Base-by-base conservation (phyloP, 257 asterid species). In the Schizonepeta tenuifolia region DNA sequence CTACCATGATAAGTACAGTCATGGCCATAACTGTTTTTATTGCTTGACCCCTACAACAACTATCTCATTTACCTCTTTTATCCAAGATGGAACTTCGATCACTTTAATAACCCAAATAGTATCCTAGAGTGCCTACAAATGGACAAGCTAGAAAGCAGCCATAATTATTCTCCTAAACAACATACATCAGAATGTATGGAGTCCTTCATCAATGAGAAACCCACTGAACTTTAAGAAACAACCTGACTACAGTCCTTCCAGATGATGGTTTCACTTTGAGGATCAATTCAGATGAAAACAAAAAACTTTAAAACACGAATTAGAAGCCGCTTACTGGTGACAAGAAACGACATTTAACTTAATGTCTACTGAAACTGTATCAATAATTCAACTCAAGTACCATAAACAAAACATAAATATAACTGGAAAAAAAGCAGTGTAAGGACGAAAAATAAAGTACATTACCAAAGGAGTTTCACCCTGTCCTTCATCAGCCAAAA, bases 401-500 rank as follows among this genome's bases (percentile, higher is more conserved):
- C 1, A 24, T 24, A 24, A 53, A 53, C 43, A 65, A 74, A 70
- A 53, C 40, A 40, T 14, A 43, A 65, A 73, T n/a, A 46, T 53
- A 70, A 58, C 15, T 18, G 68, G 58, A 38, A 38, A 49, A 66
- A 75, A 22, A 47, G n/a, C 53, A 74, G 40, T 4, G 55, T 10
- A 56, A 60, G 44, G 31, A 50, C 55, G 50, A 56, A 33, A 67
- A 51, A 56, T 4, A 67, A 78, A 26, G 6, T 28, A 28, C 26
- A 58, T 86, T 87, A 94, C 98, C 97, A 86, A 67, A 14, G 99
- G 99, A 67, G 91, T 91, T 83, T 94, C 99, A 67, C 99, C 93
- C 81, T 79, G 87, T 64, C 93, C 97, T 83, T 94, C 99, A 80
- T 94, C 99, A 47, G 99, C 97, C 83, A 94, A 83, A 79, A 91